Evolutionary conservation across 148 eudicot genomes (phyloP), one percentile per base, ranked within the genome.

Genomic region (Heliosperma pusillum): DNA sequence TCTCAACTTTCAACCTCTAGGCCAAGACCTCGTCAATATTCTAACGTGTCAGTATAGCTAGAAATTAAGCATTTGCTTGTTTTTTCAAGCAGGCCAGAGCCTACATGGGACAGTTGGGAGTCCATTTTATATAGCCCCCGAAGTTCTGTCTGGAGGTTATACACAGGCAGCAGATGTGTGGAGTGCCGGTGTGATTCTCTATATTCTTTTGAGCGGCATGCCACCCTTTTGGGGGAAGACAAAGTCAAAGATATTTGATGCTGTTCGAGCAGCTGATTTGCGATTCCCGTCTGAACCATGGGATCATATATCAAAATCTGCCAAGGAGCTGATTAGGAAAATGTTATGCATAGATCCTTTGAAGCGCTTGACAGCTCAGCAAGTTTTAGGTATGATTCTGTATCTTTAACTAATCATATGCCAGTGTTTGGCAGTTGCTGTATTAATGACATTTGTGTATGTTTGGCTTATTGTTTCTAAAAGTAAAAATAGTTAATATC

Each of bases 211-310:
- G 53, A 86, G 97, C 77, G 97, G 97, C 80, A 85, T 83, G 80
- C 97, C 98, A 2, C 98, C 98, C 17, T 93, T 93, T 85, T 88
- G 93, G 91, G 98, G 98, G 74, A 85, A 87, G 81, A 91, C 98
- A 15, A 91, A 89, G 70, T 88, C 97, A 17, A 82, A 76, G 56
- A 89, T 91, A 77, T 93, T 93, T 73, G 94, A 89, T 76, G 88
- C 97, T 73, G 98, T 93, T 75, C 82, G 97, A 76, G 86, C 89
- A 44, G 97, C 97, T 75, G 89, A 89, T 80, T 83, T 93, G 62
- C 86, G 89, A 29, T 93, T 93, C 75, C 90, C 87, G 17, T 83
- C 91, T 58, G 87, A 87, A 30, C 87, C 86, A 3, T 93, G 93
- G 96, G 86, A 88, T 78, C 53, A 26, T 36, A 76, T 91, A 69